Evolutionary conservation across 768 basidiomycete species (phyloP).

Genomic region (Coprinopsis strossmayeri): DNA sequence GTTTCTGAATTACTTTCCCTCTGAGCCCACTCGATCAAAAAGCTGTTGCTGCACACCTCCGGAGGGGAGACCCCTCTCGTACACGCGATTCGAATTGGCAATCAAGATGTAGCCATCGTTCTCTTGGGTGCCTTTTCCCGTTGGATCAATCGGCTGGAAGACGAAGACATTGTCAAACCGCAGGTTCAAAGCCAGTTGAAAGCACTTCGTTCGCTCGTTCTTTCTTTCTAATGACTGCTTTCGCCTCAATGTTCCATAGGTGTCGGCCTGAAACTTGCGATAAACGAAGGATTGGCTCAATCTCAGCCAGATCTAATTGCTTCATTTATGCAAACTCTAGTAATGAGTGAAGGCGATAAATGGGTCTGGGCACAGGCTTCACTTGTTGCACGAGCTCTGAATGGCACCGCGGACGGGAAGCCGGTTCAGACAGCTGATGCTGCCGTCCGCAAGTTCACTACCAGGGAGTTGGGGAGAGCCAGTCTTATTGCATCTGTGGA

Average conservation of each 20-base stretch:
- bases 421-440: conserved; percentile 72
- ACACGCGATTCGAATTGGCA: conserved; percentile 83
- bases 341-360: conserved; percentile 94
- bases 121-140: conserved; percentile 88
- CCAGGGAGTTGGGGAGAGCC: conserved; percentile 75
- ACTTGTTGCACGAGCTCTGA: conserved; percentile 63
- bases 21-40: too few species aligned
- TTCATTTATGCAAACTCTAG: conserved; percentile 87
- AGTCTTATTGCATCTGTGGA: conserved; percentile 76
- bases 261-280: conserved; percentile 85
- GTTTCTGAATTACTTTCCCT: not conserved
- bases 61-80: conserved; percentile 86
- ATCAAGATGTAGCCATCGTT: conserved; percentile 80
- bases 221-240: not conserved
- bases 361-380: conserved; percentile 76
- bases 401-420: conserved; percentile 56
- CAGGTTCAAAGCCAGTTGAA: conserved; percentile 71
- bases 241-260: conserved; percentile 28
- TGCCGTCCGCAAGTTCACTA: conserved; percentile 82
- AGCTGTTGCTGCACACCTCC: conserved; percentile 79
- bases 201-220: conserved; percentile 55
- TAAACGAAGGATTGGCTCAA: conserved; percentile 79
- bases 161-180: conserved; percentile 64
- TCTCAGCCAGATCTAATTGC: conserved; percentile 82
- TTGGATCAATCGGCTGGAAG: conserved; percentile 84